Evolutionary conservation across 495 filamentous ascomycete species (phyloP), one percentile per base, ranked within the genome.

Genomic region (Penicillium tannophilum): DNA sequence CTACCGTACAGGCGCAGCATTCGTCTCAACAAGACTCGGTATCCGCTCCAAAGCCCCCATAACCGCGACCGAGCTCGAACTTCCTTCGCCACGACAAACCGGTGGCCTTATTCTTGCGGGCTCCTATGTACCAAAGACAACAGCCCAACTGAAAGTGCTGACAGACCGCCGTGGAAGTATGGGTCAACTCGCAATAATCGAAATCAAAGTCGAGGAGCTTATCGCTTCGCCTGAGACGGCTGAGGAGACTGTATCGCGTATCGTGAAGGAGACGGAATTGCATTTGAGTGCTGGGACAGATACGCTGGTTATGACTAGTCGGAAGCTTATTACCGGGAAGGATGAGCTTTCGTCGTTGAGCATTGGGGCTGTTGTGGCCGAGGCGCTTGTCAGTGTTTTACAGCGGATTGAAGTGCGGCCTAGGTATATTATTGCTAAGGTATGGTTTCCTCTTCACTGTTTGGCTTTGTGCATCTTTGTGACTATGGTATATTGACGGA

Each of bases 91-190:
- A 0, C 56, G 67, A 16, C 23, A 69, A 30, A 72, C 71, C n/a
- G 80, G 81, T 6, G 80, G 77, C 0, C 62, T 84, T 2, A 81
- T 84, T 19, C 60, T 84, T 26, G 80, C 80, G 4, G 80, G 81
- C 11, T 81, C 79, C 4, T 84, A 84, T 54, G 80, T 83, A 0
- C 79, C 79, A 14, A 84, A 83, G 50, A 84, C 81, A 0, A 84
- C 81, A 0, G 72, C 75, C 0, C 81, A 84, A 44, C 63, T 84
- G 0, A 70, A 74, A 33, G 59, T 66, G 9, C 62, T 84, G 9
- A 73, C 67, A 1, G 66, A 73, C 14, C 63, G 63, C 5, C 65
- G 75, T 23, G 75, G 73, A 7, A n/a, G 44, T 4, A 62, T 56
- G 1, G 68, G 63, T 2, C 56, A 74, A 17, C 69, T 84, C 1